Evolutionary conservation across 257 asterid genomes (phyloP).

Genomic region (Scutellaria barbata): DNA sequence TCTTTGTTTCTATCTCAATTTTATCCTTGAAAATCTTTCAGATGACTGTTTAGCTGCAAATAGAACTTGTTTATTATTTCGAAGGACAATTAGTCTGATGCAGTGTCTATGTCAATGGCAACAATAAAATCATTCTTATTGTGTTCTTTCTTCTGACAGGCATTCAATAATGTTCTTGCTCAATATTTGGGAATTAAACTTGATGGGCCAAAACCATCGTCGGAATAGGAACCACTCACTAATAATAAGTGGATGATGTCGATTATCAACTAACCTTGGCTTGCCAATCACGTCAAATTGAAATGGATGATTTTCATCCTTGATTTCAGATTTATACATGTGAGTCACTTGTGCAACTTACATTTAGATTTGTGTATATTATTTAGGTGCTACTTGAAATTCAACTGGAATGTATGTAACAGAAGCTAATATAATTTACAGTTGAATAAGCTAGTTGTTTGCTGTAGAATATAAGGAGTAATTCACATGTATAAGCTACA

Average conservation of each 20-base stretch:
- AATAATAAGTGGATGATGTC: slow-evolving; percentile 27
- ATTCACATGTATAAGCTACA: background rate
- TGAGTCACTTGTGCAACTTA: slow-evolving; percentile 39
- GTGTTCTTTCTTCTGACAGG: slow-evolving; percentile 49
- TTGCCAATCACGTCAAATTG: slow-evolving; percentile 33
- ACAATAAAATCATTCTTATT: slow-evolving; percentile 7
- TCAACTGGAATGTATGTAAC: slow-evolving; percentile 12
- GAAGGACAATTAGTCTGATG: slow-evolving; percentile 19
- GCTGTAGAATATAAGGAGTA: slow-evolving; percentile 5
- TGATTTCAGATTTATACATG: slow-evolving; percentile 39
- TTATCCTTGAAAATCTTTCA: slow-evolving; percentile 16
- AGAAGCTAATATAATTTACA: slow-evolving; percentile 15
- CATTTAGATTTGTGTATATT: slow-evolving; percentile 18
- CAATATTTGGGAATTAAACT: slow-evolving; percentile 65
- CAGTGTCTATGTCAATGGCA: slow-evolving; percentile 30
- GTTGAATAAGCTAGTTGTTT: slow-evolving; percentile 8
- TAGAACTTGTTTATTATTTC: slow-evolving; percentile 18
- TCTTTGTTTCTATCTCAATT: slow-evolving; percentile 14
- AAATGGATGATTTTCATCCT: slow-evolving; percentile 32
- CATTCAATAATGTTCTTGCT: slow-evolving; percentile 72
- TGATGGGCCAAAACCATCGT: slow-evolving; percentile 49
- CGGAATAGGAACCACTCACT: slow-evolving; percentile 45
- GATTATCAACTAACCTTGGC: slow-evolving; percentile 31
- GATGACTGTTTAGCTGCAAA: slow-evolving; percentile 24
- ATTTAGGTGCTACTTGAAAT: slow-evolving; percentile 15